These are phyloP conservation scores for Phytopythium aichiense DNA, from an alignment of 352 stramenopile genomes.

Conservation along the genomic window DNA sequence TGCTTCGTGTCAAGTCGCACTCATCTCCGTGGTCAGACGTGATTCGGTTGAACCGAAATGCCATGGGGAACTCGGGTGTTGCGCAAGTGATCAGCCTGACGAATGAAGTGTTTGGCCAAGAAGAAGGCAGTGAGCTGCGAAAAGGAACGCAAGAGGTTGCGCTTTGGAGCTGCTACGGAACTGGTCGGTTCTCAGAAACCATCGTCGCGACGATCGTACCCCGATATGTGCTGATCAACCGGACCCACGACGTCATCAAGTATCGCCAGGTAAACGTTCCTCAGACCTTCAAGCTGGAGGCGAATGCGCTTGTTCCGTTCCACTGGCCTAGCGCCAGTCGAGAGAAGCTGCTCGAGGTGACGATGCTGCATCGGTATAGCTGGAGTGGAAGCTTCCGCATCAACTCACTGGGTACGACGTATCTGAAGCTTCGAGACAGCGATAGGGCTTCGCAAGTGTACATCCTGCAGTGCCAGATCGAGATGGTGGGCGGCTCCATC, in stretches of 20 bases:
- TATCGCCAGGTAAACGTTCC: constrained; percentile 77
- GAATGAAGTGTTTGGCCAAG: constrained; percentile 57
- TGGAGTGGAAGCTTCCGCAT: constrained; percentile 88
- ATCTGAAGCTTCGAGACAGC: constrained; percentile 80
- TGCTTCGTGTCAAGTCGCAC: constrained; percentile 72
- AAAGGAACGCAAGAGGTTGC: constrained; percentile 77
- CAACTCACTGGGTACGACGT: constrained; percentile 80
- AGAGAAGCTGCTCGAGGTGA: constrained; percentile 84
- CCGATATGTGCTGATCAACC: constrained; percentile 87
- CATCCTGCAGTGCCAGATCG: constrained; percentile 87
- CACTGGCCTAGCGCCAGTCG: constrained; percentile 77
- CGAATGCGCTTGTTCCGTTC: constrained; percentile 79
- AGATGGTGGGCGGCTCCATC: constrained; percentile 83
- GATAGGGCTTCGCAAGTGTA: constrained; percentile 72
- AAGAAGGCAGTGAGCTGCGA: constrained; percentile 55
- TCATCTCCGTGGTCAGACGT: constrained; percentile 81
- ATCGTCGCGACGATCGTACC: constrained; percentile 85
- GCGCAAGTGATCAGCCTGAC: constrained; percentile 83
- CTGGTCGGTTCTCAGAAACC: constrained; percentile 77
- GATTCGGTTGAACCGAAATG: constrained; percentile 83
- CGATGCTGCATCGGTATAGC: constrained; percentile 71
- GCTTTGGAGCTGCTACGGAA: constrained; percentile 84
- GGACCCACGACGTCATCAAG: constrained; percentile 78
- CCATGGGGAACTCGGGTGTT: constrained; percentile 86
- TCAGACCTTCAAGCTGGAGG: constrained; percentile 62